Evolutionary conservation across 306 rosid species (phyloP), one percentile per base, ranked within the genome.

Genomic region (Rosa chinensis): DNA sequence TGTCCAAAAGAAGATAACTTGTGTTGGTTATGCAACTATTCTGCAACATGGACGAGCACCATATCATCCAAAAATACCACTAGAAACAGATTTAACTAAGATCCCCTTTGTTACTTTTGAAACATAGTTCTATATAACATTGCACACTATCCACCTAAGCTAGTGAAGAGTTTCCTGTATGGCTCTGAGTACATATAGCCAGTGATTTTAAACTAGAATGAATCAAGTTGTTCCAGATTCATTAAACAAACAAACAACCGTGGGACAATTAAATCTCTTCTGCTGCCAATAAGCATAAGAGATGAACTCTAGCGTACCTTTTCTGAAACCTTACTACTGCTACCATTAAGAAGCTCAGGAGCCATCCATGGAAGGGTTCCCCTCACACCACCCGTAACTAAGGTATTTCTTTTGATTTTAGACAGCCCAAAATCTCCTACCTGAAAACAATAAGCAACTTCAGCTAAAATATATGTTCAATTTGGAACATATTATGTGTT

Each of bases 361-460:
- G 98, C 98, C 98, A 93, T 93, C 98, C 98, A 93, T 52, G 98
- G 98, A 12, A 93, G 89, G 61, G 98, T 93, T 21, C 98, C 98
- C 58, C 98, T 82, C 66, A 93, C 97, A 59, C 98, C 98, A 80
- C 88, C 98, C 32, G 98, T 88, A 76, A 93, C 98, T 79, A 93
- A 84, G 73, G 98, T 93, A 79, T 91, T 91, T 75, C 93, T 81
- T 80, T 91, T 93, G 70, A 93, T 91, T 87, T 93, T 93, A 66
- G 98, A 93, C 89, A 93, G 89, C 72, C 98, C 98, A 88, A 93
- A 91, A 84, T 93, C 98, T 55, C 93, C 98, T 45, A 93, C 97
- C 98, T 93, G 89, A 69, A 81, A 44, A 83, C 79, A 28, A 20
- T 44, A 28, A 18, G 35, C 40, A 74, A 49, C 74, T 43, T 66